A percentile compares a stretch with the other conserved stretches of the same genome.
Conservation (phyloP, 768 basidiomycete species). For the Auricularia sp. region DNA sequence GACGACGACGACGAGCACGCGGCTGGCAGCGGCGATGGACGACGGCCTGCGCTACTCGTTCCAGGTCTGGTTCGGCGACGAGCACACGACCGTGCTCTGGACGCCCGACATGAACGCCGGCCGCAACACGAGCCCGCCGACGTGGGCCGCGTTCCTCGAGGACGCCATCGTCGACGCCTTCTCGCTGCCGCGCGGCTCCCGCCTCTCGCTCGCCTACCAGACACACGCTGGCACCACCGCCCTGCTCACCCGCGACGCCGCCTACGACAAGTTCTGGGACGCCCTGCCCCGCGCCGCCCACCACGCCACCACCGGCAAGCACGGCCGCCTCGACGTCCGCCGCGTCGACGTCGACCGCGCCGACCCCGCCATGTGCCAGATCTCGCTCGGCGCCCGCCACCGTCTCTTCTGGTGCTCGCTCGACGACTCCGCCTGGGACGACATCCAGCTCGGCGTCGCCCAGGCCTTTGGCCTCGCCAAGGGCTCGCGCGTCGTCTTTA, state of each 20-base stretch:
- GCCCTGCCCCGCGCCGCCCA: not conserved
- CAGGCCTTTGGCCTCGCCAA: not conserved
- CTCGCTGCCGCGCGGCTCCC: not conserved
- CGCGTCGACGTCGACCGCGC: conserved; percentile 1
- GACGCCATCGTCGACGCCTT: conserved; percentile 2
- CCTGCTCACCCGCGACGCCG: not conserved
- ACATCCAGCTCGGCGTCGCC: not conserved
- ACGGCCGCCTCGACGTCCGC: conserved; percentile 1
- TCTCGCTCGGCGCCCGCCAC: not conserved
- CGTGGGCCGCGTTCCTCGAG: not conserved
- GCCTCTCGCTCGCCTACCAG: not conserved
- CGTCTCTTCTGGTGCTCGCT: conserved; percentile 1
- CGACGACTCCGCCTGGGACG: not conserved
- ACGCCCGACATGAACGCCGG: not conserved
- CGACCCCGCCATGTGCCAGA: conserved; percentile 1
- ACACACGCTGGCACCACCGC: not conserved
- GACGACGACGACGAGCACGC: not conserved
- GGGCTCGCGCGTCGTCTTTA: not conserved
- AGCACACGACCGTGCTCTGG: not conserved
- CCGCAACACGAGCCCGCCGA: not conserved
- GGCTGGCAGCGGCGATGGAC: not conserved
- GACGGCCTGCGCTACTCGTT: conserved; percentile 1
- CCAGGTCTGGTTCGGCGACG: conserved; percentile 1
- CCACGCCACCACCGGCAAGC: not conserved
- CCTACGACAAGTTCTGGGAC: conserved; percentile 1